Conservation (phyloP, 1,139 yeast species). For the Groenewaldozyma auringiensis region DNA sequence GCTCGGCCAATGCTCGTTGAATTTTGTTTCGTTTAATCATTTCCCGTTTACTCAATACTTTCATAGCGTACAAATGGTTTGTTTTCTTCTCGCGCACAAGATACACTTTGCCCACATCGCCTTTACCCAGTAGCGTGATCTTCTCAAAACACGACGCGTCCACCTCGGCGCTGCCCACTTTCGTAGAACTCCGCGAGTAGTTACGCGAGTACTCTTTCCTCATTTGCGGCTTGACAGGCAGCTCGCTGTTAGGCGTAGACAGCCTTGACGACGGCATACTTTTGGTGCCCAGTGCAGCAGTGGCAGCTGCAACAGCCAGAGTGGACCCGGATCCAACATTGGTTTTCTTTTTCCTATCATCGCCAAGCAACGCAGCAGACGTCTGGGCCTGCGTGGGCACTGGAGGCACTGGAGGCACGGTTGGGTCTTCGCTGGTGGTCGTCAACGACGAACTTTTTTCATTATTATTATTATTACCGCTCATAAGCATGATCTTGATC, state of each 20-base stretch:
- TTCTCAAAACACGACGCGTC: slow-evolving; percentile 84
- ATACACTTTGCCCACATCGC: slow-evolving; percentile 96
- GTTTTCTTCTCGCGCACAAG: slow-evolving; percentile 76
- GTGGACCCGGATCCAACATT: slow-evolving; percentile 3
- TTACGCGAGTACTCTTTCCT: slow-evolving; percentile 35
- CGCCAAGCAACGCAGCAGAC: background rate
- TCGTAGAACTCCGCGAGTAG: slow-evolving; percentile 56
- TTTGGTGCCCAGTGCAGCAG: slow-evolving; percentile 6
- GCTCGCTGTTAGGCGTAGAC: slow-evolving; percentile 25
- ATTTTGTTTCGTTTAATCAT: slow-evolving; percentile 94
- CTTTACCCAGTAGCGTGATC: slow-evolving; percentile 81
- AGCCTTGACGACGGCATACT: slow-evolving; percentile 6
- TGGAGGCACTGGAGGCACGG: slow-evolving; percentile 2
- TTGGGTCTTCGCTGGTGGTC: slow-evolving; percentile 2
- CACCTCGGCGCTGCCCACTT: slow-evolving; percentile 70
- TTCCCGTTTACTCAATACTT: slow-evolving; percentile 79
- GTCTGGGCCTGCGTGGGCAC: background rate
- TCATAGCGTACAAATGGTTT: slow-evolving; percentile 81
- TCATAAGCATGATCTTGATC: slow-evolving; percentile 26
- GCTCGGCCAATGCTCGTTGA: slow-evolving; percentile 91
- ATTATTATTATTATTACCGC: slow-evolving; percentile 13
- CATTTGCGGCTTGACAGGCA: slow-evolving; percentile 22
- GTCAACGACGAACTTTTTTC: slow-evolving; percentile 2
- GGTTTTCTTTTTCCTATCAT: slow-evolving; percentile 1
- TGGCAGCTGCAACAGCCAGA: slow-evolving; percentile 10